Base-by-base conservation (phyloP, 768 basidiomycete species). In the Lyophyllum shimeji region DNA sequence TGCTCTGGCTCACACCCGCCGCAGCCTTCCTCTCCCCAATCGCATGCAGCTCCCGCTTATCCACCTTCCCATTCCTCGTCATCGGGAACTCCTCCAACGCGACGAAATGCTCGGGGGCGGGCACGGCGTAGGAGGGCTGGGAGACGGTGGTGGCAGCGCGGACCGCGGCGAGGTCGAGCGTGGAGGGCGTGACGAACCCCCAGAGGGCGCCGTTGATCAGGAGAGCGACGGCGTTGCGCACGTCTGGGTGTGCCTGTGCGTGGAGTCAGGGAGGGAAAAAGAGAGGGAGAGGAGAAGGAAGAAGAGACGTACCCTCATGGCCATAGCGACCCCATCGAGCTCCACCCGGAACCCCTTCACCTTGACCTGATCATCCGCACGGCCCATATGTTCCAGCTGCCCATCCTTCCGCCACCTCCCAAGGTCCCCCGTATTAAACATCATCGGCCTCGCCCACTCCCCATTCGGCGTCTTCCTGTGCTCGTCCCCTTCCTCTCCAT, bases 321-420 rank as follows among this genome's bases (percentile, higher is more conserved):
- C 82, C 20, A 77, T 77, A 1, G 82, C 74, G 6, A 86, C 83
- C 3, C 84, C 84, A 56, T 84, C 84, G 8, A 86, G 72, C 63
- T 86, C 84, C 12, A 86, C 81, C 25, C 84, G 79, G 71, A 86
- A 86, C 3, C 83, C 84, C 75, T 83, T 83, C 63, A 86, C 74
- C 65, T 86, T 86, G 46, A 85, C 82, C 64, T 85, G 84, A 58
- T 85, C 82, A 60, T 86, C 84, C 31, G 81, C 76, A 31, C 84
- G 73, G 12, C 84, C 84, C 20, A 85, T 74, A 59, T 81, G 81
- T 53, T 84, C 82, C 20, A 86, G 67, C 20, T 75, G 75, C 1
- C 84, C 84, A 55, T 82, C 79, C 6, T 69, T 60, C 42, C 72
- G 67, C 82, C 82, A 84, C 45, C 78, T 74, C 69, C 76, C 82